Evolutionary conservation across 2,329 filamentous ascomycete species (phyloP), one percentile per base, ranked within the genome.

Genomic region (Alternaria incomplexa): DNA sequence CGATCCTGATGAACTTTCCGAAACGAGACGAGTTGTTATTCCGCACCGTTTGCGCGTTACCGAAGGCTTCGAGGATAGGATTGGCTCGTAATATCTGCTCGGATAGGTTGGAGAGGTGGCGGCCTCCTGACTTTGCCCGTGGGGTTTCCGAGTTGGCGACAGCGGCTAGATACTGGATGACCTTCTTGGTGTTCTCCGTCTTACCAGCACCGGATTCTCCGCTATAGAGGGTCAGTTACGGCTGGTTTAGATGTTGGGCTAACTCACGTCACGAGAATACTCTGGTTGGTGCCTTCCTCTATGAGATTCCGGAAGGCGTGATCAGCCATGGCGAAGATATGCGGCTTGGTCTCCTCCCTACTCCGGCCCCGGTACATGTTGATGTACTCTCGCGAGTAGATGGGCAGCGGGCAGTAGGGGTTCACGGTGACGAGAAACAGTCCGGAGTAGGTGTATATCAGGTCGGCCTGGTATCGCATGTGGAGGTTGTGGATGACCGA

Each of bases 1-100:
- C 93, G 75, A 99, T 99, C 53, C 96, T 88, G 77, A 99, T 99
- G 75, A 99, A 99, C 80, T 99, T 99, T 77, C 96, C 96, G 75
- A 99, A 99, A 67, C 96, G 90, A 6, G 96, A 99, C 0, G 96
- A 99, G 78, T 99, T 99, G 83, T 99, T 96, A 80, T 99, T 99
- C 57, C 96, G 89, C 28, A 99, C 93, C 0, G 96, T 99, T 79
- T 99, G 96, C 1, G 96, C 96, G 77, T 99, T 99, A 64, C 96
- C 96, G 74, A 99, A 99, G 2, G 96, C 92, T 86, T 99, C 96
- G 3, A 99, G 87, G 52, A 99, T 99, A 0, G 96, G 96, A 78
- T 99, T 99, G 63, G 96, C 96, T 47, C 95, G 89, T 45, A 99
- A 84, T 36, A 99, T 99, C 81, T 99, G 96, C 72, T 97, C 93